Base-by-base conservation (phyloP, 2,329 filamentous ascomycete genomes). In the Tolypocladium cylindrosporum region DNA sequence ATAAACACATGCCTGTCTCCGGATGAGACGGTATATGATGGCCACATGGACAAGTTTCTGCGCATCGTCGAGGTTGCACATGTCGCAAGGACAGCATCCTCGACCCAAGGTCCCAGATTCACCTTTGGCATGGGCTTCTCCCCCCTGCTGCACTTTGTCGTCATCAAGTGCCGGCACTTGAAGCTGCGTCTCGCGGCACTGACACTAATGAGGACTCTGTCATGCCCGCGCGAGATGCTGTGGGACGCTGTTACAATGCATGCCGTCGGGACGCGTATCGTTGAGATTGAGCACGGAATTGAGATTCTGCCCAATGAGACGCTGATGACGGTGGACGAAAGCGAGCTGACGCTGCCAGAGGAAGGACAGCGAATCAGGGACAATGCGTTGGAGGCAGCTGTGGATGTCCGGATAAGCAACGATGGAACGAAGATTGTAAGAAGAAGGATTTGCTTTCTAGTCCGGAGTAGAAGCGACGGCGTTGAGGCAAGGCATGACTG, bases 91-190 rank as follows among this genome's bases (percentile, higher is more conserved):
- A 55, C 54, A 8, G 13, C 13, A 1, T 45, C 37, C 2, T 27
- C 53, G 5, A 43, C 7, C 8, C 40, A 11, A 2, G 55, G 56
- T 1, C 42, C 66, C 13, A 71, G 66, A 41, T 77, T 77, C 61
- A 71, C 66, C 31, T 76, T 77, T n/a, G 72, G 75, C 58, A 71
- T 73, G 63, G 75, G 74, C 0, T 75, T 72, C 37, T 62, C 68
- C 3, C 72, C 75, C 0, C 60, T 73, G 11, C 66, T 77, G 11
- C 72, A 70, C 54, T 75, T 72, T 43, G 62, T 74, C 8, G 62
- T 69, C 2, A 62, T 71, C 37, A 76, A 73, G 58, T 77, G 75
- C 45, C 72, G 75, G 0, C 66, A 67, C n/a, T 63, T 76, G 7
- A 53, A 57, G 1, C 68, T 73, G 0, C 67, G 75, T 0, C 41